These are phyloP conservation scores for Knufia petricola DNA, from an alignment of 2,329 filamentous ascomycete species.

Conservation along the genomic window DNA sequence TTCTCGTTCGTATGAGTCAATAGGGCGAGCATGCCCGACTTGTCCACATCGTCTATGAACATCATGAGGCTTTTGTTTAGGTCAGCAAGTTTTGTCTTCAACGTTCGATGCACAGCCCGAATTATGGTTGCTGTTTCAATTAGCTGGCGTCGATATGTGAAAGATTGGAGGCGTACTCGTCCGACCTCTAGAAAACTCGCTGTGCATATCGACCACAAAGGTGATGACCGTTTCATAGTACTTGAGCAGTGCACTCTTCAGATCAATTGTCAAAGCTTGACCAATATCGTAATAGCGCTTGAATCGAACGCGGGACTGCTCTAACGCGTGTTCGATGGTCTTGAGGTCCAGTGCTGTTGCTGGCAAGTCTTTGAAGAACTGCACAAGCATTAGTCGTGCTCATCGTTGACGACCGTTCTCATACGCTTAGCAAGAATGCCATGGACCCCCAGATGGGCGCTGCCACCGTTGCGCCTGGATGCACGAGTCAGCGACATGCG, in stretches of 20 bases:
- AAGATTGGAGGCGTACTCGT: not conserved
- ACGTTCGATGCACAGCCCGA: not conserved
- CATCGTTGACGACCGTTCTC: not conserved
- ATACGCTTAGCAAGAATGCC: not conserved
- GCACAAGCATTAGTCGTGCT: not conserved
- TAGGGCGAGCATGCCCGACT: no score
- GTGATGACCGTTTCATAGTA: constrained; percentile 2
- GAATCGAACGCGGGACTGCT: not conserved
- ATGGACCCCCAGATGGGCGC: constrained; percentile 4
- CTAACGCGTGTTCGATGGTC: not conserved
- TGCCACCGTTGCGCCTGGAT: not conserved
- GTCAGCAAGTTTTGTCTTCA: not conserved
- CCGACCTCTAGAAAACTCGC: not conserved
- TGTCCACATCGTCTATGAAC: not conserved
- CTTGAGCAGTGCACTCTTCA: not conserved
- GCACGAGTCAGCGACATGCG: not conserved
- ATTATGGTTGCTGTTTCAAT: not conserved
- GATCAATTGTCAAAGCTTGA: not conserved
- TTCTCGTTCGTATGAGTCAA: not conserved
- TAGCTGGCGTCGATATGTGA: not conserved
- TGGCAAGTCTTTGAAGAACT: constrained; percentile 3
- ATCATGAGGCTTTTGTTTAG: not conserved
- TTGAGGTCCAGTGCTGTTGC: not conserved
- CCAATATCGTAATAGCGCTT: not conserved
- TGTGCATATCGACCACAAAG: not conserved